Percentiles rank a stretch among this genome's conserved stretches.
phyloP scores from a whole-genome alignment of 805 yeast species.

The Saccharomyces eubayanus region DNA sequence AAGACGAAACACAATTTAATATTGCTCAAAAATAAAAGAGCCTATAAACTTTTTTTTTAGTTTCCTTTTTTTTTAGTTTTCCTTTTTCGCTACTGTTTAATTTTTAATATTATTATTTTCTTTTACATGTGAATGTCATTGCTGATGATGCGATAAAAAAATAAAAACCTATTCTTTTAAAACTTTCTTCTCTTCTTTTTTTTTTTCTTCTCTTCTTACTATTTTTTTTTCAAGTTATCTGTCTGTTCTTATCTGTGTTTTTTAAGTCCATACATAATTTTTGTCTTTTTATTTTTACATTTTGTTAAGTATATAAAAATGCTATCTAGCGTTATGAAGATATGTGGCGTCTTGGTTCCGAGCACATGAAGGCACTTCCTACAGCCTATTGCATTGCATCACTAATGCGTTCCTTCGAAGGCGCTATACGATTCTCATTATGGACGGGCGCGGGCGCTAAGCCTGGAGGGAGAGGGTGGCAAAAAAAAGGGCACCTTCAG shows the following conservation, averaged over 20 bases:
- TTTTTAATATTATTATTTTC: neutral
- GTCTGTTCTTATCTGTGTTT: neutral
- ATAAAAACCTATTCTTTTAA: neutral
- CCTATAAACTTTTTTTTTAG: neutral
- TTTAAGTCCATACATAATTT: neutral
- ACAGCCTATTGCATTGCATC: neutral
- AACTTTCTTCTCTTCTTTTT: neutral
- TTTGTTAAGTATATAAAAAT: neutral
- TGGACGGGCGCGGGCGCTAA: neutral
- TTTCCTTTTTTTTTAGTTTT: neutral
- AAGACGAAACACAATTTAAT: neutral
- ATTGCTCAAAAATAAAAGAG: neutral
- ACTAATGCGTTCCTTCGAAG: neutral
- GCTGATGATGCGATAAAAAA: neutral
- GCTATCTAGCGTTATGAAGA: neutral
- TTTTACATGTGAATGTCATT: neutral
- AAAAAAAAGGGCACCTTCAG: neutral
- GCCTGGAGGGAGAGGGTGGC: no score
- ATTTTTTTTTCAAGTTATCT: neutral
- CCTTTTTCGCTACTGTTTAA: neutral
- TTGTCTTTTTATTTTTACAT: neutral
- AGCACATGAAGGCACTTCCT: neutral
- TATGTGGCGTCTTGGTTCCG: neutral
- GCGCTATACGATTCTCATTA: neutral
- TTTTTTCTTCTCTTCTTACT: neutral